Evolutionary conservation across 352 stramenopile genomes (phyloP), one percentile per base, ranked within the genome.

Genomic region (Phytophthora boehmeriae): DNA sequence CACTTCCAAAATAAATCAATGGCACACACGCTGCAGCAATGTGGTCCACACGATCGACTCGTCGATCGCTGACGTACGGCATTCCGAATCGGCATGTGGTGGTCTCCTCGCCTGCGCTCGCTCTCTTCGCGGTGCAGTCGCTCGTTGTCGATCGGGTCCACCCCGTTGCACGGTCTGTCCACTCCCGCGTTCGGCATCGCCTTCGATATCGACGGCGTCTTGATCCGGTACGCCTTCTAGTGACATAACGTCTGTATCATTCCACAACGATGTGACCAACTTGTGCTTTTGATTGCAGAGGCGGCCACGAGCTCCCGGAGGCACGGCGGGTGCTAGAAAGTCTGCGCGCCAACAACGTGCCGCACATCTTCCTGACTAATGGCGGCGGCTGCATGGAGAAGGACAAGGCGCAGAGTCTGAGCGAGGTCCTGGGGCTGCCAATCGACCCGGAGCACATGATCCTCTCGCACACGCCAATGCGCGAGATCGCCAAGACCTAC

Each of bases 181-280:
- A 11, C 43, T 38, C 67, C 72, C 8, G 78, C 78, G 22, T 93
- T 95, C 36, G 88, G 86, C 35, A 88, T 97, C 36, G 90, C 89
- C 5, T 97, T 97, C 60, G 91, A 97, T 62, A 97, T 97, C 38
- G 91, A 97, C 41, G 91, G 91, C 53, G 91, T 97, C 11, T 74
- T 97, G 36, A 89, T 97, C 46, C 82, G 91, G 86, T 92, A 32
- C n/a, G n/a, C n/a, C n/a, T n/a, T n/a, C n/a, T n/a, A n/a, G n/a
- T n/a, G n/a, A n/a, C n/a, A n/a, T n/a, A n/a, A n/a, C n/a, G n/a
- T 5, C 8, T 59, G 39, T 32, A 17, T 43, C 47, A 54, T 27
- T 36, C 23, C 34, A 17, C n/a, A n/a, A n/a, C n/a, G n/a, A n/a
- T n/a, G 16, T 27, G 17, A 30, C 39, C 23, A 2, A 27, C 19